phyloP scores from a whole-genome alignment of 169 alveolate genomes.

The Plasmodium inui region DNA sequence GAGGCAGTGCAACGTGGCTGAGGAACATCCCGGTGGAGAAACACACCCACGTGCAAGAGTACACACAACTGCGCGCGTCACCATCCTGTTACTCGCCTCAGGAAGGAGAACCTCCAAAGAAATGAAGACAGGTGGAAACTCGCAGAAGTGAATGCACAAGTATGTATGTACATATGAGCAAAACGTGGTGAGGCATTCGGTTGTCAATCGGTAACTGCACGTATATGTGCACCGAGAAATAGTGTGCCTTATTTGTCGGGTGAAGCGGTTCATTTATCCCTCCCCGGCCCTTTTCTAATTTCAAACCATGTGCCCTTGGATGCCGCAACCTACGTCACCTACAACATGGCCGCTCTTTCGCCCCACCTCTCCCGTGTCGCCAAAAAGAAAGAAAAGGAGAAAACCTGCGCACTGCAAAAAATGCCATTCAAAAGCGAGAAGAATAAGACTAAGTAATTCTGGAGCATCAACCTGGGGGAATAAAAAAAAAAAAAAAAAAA shows the following conservation, averaged over 20 bases:
- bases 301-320: background rate
- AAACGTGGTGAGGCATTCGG: background rate
- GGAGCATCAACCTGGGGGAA: background rate
- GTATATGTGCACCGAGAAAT: background rate
- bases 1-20: background rate
- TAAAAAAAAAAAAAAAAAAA: background rate
- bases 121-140: constrained; percentile 41
- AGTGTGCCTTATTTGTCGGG: background rate
- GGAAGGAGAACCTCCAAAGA: constrained; percentile 57
- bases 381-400: constrained; percentile 47
- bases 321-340: background rate
- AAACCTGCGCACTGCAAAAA: constrained; percentile 41
- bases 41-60: background rate
- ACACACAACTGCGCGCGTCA: background rate
- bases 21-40: background rate
- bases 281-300: background rate
- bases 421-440: constrained; percentile 76
- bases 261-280: background rate
- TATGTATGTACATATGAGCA: constrained; percentile 1
- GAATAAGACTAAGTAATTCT: constrained; percentile 64
- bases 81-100: background rate
- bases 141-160: constrained; percentile 34
- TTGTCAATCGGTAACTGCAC: background rate
- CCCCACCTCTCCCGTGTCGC: background rate
- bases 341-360: background rate